A percentile compares a stretch with the other conserved stretches of the same genome.
These are phyloP conservation scores for Colletotrichum plurivorum DNA, from an alignment of 2,329 filamentous ascomycete species.

Conservation along the genomic window DNA sequence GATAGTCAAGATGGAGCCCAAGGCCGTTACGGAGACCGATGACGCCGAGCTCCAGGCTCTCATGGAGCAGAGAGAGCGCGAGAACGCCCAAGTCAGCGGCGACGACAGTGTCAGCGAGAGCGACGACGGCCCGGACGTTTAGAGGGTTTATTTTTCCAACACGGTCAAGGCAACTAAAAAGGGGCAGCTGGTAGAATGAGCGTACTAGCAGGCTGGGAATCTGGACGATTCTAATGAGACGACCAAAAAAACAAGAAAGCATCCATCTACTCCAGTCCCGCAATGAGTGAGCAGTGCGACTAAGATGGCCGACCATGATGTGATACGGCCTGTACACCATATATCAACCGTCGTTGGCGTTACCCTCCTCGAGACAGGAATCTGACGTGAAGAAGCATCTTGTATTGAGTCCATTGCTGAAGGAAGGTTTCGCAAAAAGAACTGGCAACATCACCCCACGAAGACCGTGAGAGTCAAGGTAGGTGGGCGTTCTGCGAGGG, in stretches of 20 bases:
- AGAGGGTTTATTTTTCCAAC: conserved; percentile 51
- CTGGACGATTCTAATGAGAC: conserved; percentile 38
- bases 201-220: conserved; percentile 40
- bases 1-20: conserved; percentile 97
- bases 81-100: conserved; percentile 98
- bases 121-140: conserved; percentile 77
- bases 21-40: conserved; percentile 98
- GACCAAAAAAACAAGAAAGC: conserved; percentile 35
- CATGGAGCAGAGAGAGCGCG: conserved; percentile 98
- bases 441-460: no score
- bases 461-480: no score
- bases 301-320: not conserved
- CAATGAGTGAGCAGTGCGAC: not conserved
- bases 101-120: conserved; percentile 97
- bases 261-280: conserved; percentile 22
- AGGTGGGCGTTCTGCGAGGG: no score
- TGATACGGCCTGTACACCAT: no score
- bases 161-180: conserved; percentile 34
- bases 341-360: no score
- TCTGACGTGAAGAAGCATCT: no score
- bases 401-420: no score
- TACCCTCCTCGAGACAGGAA: no score
- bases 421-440: no score
- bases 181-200: conserved; percentile 41
- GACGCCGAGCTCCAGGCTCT: conserved; percentile 96